Evolutionary conservation across 768 basidiomycete genomes (phyloP).

Genomic region (Panaeolus papilionaceus): DNA sequence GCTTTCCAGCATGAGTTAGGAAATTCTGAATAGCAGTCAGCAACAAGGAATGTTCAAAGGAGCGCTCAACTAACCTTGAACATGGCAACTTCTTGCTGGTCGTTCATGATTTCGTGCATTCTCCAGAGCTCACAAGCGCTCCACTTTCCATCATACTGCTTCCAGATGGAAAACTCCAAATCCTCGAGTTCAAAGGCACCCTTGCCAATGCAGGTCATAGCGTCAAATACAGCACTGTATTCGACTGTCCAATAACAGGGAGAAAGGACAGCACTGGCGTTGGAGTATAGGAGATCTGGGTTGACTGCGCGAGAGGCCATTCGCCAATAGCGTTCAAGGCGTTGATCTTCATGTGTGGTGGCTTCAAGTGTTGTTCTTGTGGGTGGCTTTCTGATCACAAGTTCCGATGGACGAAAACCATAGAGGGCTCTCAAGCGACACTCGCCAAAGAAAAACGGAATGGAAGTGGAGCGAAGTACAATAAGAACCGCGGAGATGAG

Average conservation of each 20-base stretch:
- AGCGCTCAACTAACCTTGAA: constrained; percentile 31
- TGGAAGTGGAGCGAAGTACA: constrained; percentile 34
- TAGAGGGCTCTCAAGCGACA: constrained; percentile 37
- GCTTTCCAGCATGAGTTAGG: constrained; percentile 33
- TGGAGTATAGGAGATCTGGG: constrained; percentile 35
- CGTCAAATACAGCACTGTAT: constrained; percentile 36
- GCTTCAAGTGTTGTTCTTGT: constrained; percentile 16
- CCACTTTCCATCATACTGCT: constrained; percentile 34
- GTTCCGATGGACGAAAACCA: constrained; percentile 37
- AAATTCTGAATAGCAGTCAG: constrained; percentile 26
- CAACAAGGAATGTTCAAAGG: not conserved
- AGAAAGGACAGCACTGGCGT: constrained; percentile 36
- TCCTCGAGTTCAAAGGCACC: constrained; percentile 33
- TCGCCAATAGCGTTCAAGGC: constrained; percentile 32
- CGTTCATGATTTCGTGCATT: constrained; percentile 36
- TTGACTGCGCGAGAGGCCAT: constrained; percentile 35
- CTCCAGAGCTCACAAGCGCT: constrained; percentile 36
- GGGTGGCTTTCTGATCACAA: constrained; percentile 37
- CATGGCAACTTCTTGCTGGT: constrained; percentile 34
- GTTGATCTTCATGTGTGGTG: constrained; percentile 23
- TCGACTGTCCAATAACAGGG: constrained; percentile 38
- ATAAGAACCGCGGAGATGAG: constrained; percentile 33
- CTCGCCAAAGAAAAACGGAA: constrained; percentile 42
- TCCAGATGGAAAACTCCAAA: constrained; percentile 40
- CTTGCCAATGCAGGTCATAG: constrained; percentile 30